Conservation (phyloP, 2,329 filamentous ascomycete species). For the Microcera coccophila region DNA sequence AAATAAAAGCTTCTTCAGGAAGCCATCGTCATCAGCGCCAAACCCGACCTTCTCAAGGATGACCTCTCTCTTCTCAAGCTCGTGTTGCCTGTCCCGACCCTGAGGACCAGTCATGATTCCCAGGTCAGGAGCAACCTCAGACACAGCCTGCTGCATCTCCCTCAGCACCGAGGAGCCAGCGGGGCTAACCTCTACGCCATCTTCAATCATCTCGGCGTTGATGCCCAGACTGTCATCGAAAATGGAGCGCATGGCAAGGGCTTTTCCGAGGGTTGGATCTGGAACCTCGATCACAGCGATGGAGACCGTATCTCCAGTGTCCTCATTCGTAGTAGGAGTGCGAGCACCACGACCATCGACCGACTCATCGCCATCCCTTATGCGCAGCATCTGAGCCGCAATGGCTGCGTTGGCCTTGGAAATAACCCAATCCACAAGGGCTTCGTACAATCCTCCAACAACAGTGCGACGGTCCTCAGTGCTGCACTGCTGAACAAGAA, state of each 20-base stretch:
- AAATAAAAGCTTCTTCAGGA: constrained; percentile 77
- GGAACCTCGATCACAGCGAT: constrained; percentile 87
- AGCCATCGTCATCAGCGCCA: constrained; percentile 78
- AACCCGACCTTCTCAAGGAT: constrained; percentile 81
- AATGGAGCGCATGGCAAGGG: constrained; percentile 80
- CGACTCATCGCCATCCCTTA: constrained; percentile 63
- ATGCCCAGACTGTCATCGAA: constrained; percentile 93
- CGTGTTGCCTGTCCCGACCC: constrained; percentile 69
- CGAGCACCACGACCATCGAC: constrained; percentile 58
- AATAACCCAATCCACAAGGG: constrained; percentile 92
- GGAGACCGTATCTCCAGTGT: constrained; percentile 77
- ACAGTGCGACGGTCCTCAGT: constrained; percentile 80
- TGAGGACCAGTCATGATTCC: constrained; percentile 66
- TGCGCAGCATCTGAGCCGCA: constrained; percentile 64
- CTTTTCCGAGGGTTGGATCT: constrained; percentile 74
- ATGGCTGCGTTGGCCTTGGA: constrained; percentile 84
- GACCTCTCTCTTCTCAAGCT: constrained; percentile 75
- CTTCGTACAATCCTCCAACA: constrained; percentile 85
- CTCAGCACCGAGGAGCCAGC: constrained; percentile 78
- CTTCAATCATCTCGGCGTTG: constrained; percentile 95
- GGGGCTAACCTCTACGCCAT: constrained; percentile 73
- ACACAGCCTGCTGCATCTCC: constrained; percentile 81
- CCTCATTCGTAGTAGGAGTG: constrained; percentile 66
- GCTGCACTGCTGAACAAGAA: constrained; percentile 72
- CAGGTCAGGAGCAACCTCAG: constrained; percentile 72